Evolutionary conservation across 345 rosid genomes (phyloP).

Genomic region (Gossypium raimondii): DNA sequence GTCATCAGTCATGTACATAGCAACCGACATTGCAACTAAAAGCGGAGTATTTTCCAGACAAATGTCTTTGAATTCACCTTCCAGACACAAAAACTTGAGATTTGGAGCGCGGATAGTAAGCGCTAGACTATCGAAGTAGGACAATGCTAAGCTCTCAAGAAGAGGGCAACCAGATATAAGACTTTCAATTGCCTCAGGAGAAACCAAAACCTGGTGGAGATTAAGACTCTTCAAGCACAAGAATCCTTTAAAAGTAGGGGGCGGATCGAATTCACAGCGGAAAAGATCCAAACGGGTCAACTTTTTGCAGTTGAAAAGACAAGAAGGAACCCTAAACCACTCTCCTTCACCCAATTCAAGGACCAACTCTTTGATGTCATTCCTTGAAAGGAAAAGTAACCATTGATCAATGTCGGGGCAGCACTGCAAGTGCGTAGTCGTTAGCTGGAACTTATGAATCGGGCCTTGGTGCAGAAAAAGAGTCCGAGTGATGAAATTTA

Average conservation of each 20-base stretch:
- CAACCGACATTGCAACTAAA: constrained; percentile 60
- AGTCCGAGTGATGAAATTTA: constrained; percentile 55
- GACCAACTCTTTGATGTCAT: constrained; percentile 60
- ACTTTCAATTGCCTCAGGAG: constrained; percentile 71
- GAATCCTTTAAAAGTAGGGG: constrained; percentile 66
- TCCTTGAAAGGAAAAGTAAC: constrained; percentile 83
- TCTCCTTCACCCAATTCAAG: constrained; percentile 83
- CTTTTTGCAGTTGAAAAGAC: constrained; percentile 58
- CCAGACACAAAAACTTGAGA: constrained; percentile 73
- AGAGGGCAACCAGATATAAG: constrained; percentile 73
- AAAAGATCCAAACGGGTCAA: constrained; percentile 64
- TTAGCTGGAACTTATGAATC: constrained; percentile 79
- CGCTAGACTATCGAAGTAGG: constrained; percentile 75
- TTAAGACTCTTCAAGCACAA: constrained; percentile 54
- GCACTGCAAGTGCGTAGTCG: constrained; percentile 47
- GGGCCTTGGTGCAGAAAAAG: constrained; percentile 91
- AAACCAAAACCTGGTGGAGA: constrained; percentile 72
- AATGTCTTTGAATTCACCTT: constrained; percentile 85
- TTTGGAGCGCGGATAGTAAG: constrained; percentile 65
- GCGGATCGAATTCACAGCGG: constrained; percentile 80
- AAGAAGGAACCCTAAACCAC: constrained; percentile 75
- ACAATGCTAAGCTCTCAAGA: constrained; percentile 69
- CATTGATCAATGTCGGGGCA: constrained; percentile 87
- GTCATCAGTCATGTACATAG: constrained; percentile 87
- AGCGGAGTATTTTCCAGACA: constrained; percentile 70